Percentiles rank a stretch among this genome's conserved stretches.
Evolutionary conservation across 306 rosid species (phyloP).

Genomic region (Acacia acuminata): DNA sequence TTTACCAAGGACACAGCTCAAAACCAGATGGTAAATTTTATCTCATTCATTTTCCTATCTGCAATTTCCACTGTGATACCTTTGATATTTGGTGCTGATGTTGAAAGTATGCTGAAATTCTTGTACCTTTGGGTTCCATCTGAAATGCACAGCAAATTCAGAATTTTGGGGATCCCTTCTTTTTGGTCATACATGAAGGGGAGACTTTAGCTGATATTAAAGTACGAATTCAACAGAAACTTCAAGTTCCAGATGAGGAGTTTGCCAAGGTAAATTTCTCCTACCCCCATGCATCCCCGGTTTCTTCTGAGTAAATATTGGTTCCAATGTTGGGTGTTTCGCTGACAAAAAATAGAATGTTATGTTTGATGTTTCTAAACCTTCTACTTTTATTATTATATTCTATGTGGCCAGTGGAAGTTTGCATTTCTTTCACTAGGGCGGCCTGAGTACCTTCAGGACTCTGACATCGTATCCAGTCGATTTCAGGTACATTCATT

Average conservation of each 20-base stretch:
- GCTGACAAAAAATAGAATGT: neutral
- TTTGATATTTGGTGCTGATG: neutral
- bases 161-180: conserved; percentile 90
- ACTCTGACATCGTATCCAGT: conserved; percentile 70
- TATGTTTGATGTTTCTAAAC: conserved; percentile 2
- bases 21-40: conserved; percentile 64
- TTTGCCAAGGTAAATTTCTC: conserved; percentile 66
- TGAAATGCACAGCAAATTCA: conserved; percentile 71
- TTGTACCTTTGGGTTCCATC: neutral
- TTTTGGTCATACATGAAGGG: conserved; percentile 85
- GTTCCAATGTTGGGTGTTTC: conserved; percentile 14
- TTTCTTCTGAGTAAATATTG: conserved; percentile 9
- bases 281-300: conserved; percentile 1
- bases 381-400: conserved; percentile 2
- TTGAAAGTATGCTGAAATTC: neutral
- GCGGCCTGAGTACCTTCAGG: conserved; percentile 91
- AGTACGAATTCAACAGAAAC: conserved; percentile 70
- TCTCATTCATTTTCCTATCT: conserved; percentile 25
- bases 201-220: conserved; percentile 77
- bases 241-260: conserved; percentile 85
- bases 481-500: conserved; percentile 72
- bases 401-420: conserved; percentile 67
- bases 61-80: neutral
- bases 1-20: conserved; percentile 81
- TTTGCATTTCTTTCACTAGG: conserved; percentile 88